Evolutionary conservation across 345 rosid genomes (phyloP).

Genomic region (Populus tremula): DNA sequence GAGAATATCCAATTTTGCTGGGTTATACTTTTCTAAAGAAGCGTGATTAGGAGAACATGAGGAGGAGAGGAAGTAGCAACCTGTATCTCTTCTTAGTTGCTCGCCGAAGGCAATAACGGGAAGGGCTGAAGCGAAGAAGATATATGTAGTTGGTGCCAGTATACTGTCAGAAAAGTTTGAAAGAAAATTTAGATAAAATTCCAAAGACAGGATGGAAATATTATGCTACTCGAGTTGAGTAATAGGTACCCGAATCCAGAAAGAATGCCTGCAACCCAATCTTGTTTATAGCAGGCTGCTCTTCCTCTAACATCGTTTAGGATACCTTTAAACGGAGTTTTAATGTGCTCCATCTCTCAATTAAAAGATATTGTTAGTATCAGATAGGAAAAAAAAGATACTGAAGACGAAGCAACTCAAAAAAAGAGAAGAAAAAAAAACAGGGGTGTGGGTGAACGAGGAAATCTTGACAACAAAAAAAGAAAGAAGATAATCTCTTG

Average conservation of each 20-base stretch:
- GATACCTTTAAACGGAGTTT: conserved; percentile 51
- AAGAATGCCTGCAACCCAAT: conserved; percentile 54
- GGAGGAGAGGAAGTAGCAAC: conserved; percentile 17
- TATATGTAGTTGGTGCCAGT: conserved; percentile 80
- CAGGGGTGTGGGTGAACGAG: not conserved
- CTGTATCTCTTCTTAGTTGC: conserved; percentile 77
- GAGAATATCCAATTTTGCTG: not conserved
- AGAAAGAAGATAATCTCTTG: not conserved
- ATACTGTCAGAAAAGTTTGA: conserved; percentile 35
- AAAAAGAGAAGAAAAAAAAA: not conserved
- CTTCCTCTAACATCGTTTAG: conserved; percentile 53
- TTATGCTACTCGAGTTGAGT: not conserved
- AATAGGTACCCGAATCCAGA: conserved; percentile 50
- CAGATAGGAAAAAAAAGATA: not conserved
- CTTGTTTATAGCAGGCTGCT: conserved; percentile 60
- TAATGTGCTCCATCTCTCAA: conserved; percentile 42
- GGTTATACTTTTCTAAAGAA: not conserved
- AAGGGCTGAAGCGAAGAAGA: conserved; percentile 78
- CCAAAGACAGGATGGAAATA: not conserved
- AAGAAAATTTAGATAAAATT: not conserved
- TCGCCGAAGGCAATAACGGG: conserved; percentile 89
- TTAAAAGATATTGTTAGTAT: not conserved
- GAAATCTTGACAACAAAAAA: not conserved
- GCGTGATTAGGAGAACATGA: no score
- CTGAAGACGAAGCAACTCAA: not conserved